Conservation (phyloP, 129 eudicot species). For the Deinandra increscens region DNA sequence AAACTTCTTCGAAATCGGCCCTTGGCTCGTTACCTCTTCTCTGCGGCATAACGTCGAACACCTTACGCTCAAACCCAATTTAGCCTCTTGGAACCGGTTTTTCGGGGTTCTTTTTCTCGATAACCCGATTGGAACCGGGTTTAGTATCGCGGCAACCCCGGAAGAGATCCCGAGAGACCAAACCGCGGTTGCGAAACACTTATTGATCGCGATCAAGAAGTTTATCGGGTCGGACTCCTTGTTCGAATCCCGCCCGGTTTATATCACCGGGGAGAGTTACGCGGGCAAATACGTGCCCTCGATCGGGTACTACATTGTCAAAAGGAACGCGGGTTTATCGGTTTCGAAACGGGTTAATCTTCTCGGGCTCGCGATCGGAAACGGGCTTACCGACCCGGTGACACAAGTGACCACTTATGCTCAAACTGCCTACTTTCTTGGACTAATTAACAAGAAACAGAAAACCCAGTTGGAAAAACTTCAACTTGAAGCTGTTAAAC, state of each 20-base stretch:
- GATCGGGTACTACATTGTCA: constrained; percentile 59
- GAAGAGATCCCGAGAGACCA: constrained; percentile 71
- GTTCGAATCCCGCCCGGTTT: constrained; percentile 52
- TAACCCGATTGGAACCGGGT: constrained; percentile 70
- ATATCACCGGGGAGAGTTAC: constrained; percentile 68
- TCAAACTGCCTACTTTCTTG: constrained; percentile 52
- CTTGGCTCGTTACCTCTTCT: constrained; percentile 41
- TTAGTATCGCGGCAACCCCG: constrained; percentile 52
- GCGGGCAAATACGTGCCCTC: constrained; percentile 69
- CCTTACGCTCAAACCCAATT: constrained; percentile 42
- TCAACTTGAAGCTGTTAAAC: constrained; percentile 37
- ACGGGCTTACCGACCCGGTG: constrained; percentile 73
- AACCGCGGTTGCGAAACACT: constrained; percentile 46
- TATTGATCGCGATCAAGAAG: constrained; percentile 46
- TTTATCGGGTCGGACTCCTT: constrained; percentile 38
- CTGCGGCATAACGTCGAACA: constrained; percentile 27
- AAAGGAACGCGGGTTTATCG: constrained; percentile 36
- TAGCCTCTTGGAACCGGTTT: constrained; percentile 53
- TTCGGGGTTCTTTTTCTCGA: constrained; percentile 69
- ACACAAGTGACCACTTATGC: constrained; percentile 78
- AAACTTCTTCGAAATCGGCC: constrained; percentile 60
- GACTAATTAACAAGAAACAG: constrained; percentile 62
- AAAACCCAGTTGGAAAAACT: constrained; percentile 47
- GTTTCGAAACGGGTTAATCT: constrained; percentile 42
- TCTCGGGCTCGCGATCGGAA: constrained; percentile 74